Conservation (phyloP, 495 filamentous ascomycete species). For the Lasiosphaeria miniovina region DNA sequence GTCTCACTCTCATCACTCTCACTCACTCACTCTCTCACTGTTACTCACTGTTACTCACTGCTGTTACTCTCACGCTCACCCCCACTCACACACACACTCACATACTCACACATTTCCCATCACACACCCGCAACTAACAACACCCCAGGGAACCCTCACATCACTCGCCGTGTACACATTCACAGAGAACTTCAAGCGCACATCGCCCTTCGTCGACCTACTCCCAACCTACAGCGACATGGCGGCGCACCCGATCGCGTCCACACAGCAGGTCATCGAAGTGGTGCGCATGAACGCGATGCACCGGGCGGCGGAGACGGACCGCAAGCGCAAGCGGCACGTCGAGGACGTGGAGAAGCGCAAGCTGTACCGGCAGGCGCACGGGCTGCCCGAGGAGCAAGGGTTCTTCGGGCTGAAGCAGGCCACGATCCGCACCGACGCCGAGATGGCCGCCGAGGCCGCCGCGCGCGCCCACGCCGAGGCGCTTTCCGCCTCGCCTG, state of each 20-base stretch:
- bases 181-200: slow-evolving; percentile 64
- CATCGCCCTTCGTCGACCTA: slow-evolving; percentile 68
- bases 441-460: slow-evolving; percentile 5
- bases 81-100: too few relatives aligned
- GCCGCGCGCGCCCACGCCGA: neutral
- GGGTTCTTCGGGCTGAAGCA: slow-evolving; percentile 25
- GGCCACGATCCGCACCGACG: slow-evolving; percentile 5
- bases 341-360: slow-evolving; percentile 80
- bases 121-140: slow-evolving; percentile 1
- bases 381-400: slow-evolving; percentile 65
- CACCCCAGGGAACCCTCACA: slow-evolving; percentile 49
- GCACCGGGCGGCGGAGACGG: slow-evolving; percentile 57
- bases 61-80: too few relatives aligned
- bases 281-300: slow-evolving; percentile 69
- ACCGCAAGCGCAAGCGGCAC: slow-evolving; percentile 61
- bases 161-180: slow-evolving; percentile 65
- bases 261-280: slow-evolving; percentile 53
- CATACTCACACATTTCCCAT: too few relatives aligned
- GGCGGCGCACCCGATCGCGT: slow-evolving; percentile 61
- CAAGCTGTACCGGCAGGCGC: slow-evolving; percentile 71
- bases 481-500: too few relatives aligned
- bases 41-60: too few relatives aligned
- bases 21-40: too few relatives aligned
- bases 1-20: too few relatives aligned
- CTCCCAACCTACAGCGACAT: slow-evolving; percentile 61